These are phyloP conservation scores for Brassica hybrid DNA, from an alignment of 441 rosid species.

Conservation along the genomic window DNA sequence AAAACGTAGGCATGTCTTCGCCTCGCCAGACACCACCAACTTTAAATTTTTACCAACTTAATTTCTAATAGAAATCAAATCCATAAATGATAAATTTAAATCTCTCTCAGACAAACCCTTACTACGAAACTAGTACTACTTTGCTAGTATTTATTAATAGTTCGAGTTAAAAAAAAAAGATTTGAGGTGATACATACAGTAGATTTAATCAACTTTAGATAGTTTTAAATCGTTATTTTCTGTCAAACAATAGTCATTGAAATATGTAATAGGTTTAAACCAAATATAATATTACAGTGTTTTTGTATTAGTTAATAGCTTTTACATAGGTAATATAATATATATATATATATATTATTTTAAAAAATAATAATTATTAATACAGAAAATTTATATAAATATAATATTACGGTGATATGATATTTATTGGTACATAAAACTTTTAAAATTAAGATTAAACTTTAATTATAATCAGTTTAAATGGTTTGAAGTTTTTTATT, in stretches of 20 bases:
- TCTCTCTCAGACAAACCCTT: too few relatives aligned
- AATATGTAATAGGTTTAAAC: not conserved
- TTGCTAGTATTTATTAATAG: not conserved
- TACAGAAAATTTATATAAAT: not conserved
- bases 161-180: not conserved
- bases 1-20: not conserved
- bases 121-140: too few relatives aligned
- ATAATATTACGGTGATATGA: not conserved
- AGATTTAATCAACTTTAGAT: not conserved
- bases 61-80: not conserved
- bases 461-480: not conserved
- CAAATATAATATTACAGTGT: not conserved
- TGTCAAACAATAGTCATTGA: not conserved
- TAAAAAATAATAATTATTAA: not conserved
- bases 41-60: too few relatives aligned
- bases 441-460: not conserved
- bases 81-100: not conserved
- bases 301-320: not conserved
- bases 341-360: not conserved
- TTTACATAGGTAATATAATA: not conserved
- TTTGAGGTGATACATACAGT: not conserved
- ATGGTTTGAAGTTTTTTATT: not conserved
- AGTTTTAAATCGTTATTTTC: not conserved
- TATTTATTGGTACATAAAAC: not conserved
- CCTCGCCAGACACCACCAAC: not conserved